These are phyloP conservation scores for Fusarium pseudonygamai DNA, from an alignment of 2,329 filamentous ascomycete species.

Conservation along the genomic window DNA sequence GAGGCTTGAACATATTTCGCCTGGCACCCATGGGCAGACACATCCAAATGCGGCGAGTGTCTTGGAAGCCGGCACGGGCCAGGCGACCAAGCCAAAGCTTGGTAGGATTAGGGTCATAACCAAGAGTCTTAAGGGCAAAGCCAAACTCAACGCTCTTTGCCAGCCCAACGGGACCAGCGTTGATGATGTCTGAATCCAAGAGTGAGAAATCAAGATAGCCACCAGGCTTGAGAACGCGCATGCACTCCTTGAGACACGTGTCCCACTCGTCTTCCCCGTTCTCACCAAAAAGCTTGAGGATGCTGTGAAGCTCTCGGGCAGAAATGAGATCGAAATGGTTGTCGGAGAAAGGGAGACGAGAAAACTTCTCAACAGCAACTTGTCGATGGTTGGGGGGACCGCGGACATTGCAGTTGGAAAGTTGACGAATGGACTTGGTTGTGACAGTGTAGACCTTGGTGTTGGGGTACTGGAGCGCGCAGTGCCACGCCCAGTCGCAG, in stretches of 20 bases:
- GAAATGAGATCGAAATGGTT: slow-evolving; percentile 92
- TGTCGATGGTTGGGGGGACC: slow-evolving; percentile 90
- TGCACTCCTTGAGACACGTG: slow-evolving; percentile 82
- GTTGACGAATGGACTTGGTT: slow-evolving; percentile 74
- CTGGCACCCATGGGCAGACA: slow-evolving; percentile 81
- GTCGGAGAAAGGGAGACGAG: slow-evolving; percentile 84
- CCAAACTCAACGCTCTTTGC: slow-evolving; percentile 92
- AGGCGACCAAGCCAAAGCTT: slow-evolving; percentile 83
- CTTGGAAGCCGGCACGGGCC: slow-evolving; percentile 77
- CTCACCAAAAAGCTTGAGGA: slow-evolving; percentile 78
- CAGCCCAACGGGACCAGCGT: slow-evolving; percentile 79
- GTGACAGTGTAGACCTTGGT: slow-evolving; percentile 89
- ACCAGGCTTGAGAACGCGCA: slow-evolving; percentile 90
- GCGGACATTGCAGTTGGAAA: slow-evolving; percentile 78
- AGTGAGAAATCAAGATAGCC: slow-evolving; percentile 92
- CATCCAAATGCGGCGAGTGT: slow-evolving; percentile 86
- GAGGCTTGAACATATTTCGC: slow-evolving; percentile 45
- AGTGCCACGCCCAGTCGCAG: slow-evolving; percentile 97
- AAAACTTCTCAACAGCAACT: slow-evolving; percentile 79
- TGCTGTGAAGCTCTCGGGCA: slow-evolving; percentile 83
- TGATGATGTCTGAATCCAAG: slow-evolving; percentile 89
- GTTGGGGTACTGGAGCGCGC: slow-evolving; percentile 85
- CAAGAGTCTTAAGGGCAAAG: slow-evolving; percentile 86
- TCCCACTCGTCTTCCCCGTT: slow-evolving; percentile 87
- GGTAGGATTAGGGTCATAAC: slow-evolving; percentile 87